Base-by-base conservation (phyloP, 805 yeast genomes). In the Yarrowia yakushimensis region DNA sequence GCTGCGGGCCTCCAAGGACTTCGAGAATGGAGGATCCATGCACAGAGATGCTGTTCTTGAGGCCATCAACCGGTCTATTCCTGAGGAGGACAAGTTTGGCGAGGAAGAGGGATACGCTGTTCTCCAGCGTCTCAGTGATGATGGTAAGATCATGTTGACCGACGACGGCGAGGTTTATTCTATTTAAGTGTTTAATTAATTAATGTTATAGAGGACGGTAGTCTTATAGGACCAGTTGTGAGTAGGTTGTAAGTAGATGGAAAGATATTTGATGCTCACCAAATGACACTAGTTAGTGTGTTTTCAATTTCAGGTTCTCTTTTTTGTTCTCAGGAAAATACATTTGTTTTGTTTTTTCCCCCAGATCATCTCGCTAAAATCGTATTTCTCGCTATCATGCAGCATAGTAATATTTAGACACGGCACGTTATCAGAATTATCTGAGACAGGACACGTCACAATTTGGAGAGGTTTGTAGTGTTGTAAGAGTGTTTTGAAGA, bases 1-100 rank as follows among this genome's bases (percentile, higher is more conserved):
- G 78, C 12, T 76, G 82, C 20, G 84, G 86, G 1, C 73, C 71
- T 23, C 72, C 83, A 43, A 74, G 81, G 68, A 78, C 78, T 62
- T 74, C 80, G 4, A 77, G 63, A 79, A 77, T 20, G 80, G 78
- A 27, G 82, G 79, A 34, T 77, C 77, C 63, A 78, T 80, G 59
- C 72, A 78, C 0, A 66, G 74, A 10, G 75, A 72, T 5, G 68
- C 71, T 1, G 69, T 83, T 27, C 65, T 78, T 10, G 74, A 71
- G 4, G 74, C 72, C 39, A 73, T 83, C 28, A 83, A 83, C 65
- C 76, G 76, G 63, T 70, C 71, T 25, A 69, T 80, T 66, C 74
- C 77, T 17, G 66, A 66, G 10, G 81, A 78, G 62, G 80, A 79
- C 48, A 64, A 63, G 61, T 79, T 76, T 66, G 60, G 69, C 2